Base-by-base conservation (phyloP, 2,329 filamentous ascomycete species). In the Simplicillium aogashimaense region DNA sequence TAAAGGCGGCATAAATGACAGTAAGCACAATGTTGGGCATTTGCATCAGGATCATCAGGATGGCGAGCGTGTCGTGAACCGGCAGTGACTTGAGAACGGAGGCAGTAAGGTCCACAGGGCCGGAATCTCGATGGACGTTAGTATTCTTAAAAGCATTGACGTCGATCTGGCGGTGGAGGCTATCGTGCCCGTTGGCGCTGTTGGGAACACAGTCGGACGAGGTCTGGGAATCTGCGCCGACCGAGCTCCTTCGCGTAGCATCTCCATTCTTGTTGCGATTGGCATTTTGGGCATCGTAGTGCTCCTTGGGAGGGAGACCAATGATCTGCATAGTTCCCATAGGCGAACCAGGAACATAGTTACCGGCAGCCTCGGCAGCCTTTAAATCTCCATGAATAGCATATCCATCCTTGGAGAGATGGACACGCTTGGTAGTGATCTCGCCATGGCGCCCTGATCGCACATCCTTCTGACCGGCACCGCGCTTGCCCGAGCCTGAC, bases 11-110 rank as follows among this genome's bases (percentile, higher is more conserved):
- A 63, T 95, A 94, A 54, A 95, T 86, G 59, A 87, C 72, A 47
- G 88, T 90, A 53, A 95, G 74, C 43, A 90, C 81, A 53, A 90
- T 81, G 16, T 89, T 86, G 25, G 90, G 89, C 9, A 95, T 78
- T 58, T 94, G 89, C 63, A 95, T 84, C 50, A 97, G 77, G 53
- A 95, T 85, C 64, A 95, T 95, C 60, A 97, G 79, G 55, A 97
- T 95, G 58, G 90, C 88, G 64, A 95, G 86, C 45, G 90, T 95
- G 66, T 97, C 90, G 66, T 87, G 85, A 56, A 95, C 79, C 40
- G 90, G 90, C 54, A 89, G 90, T 39, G 88, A 87, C 54, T 80
- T 81, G 58, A 97, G 77, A 53, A 97, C 90, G 41, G 88, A 95
- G 50, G 86, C 76, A 47, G 84, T 83, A 48, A 94, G 71, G 52